Conservation (phyloP, 176 grass and related monocot genomes). For the Phoenix roebelenii region DNA sequence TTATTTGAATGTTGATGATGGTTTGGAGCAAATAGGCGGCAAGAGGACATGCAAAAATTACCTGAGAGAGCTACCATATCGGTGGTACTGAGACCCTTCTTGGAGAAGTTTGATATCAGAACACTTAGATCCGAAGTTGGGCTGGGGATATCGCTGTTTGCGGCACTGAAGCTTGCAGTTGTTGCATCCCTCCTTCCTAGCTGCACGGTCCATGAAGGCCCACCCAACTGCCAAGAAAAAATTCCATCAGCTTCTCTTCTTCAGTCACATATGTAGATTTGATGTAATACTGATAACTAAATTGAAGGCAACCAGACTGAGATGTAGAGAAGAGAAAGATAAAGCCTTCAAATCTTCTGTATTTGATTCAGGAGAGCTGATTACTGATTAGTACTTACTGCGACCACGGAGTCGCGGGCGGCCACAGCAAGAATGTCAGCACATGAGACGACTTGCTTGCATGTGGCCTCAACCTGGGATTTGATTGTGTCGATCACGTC, state of each 20-base stretch:
- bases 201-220: slow-evolving; percentile 40
- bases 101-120: slow-evolving; percentile 41
- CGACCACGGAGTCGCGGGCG: slow-evolving; percentile 42
- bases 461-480: slow-evolving; percentile 34
- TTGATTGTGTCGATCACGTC: slow-evolving; percentile 53
- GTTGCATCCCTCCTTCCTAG: slow-evolving; percentile 43
- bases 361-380: background rate
- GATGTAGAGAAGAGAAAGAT: too few relatives aligned
- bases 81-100: slow-evolving; percentile 33
- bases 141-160: slow-evolving; percentile 40
- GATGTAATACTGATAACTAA: too few relatives aligned
- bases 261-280: too few relatives aligned
- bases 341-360: too few relatives aligned
- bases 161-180: slow-evolving; percentile 36
- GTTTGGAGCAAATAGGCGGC: too few relatives aligned
- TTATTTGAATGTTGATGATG: too few relatives aligned
- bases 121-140: slow-evolving; percentile 22
- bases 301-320: too few relatives aligned
- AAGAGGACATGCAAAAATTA: background rate
- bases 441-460: slow-evolving; percentile 41
- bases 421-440: slow-evolving; percentile 52
- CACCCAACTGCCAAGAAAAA: slow-evolving; percentile 32
- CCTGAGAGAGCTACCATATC: slow-evolving; percentile 66
- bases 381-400: slow-evolving; percentile 23
- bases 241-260: too few relatives aligned